Evolutionary conservation across 768 basidiomycete genomes (phyloP), one percentile per base, ranked within the genome.

Genomic region (Calocybe cyanea): DNA sequence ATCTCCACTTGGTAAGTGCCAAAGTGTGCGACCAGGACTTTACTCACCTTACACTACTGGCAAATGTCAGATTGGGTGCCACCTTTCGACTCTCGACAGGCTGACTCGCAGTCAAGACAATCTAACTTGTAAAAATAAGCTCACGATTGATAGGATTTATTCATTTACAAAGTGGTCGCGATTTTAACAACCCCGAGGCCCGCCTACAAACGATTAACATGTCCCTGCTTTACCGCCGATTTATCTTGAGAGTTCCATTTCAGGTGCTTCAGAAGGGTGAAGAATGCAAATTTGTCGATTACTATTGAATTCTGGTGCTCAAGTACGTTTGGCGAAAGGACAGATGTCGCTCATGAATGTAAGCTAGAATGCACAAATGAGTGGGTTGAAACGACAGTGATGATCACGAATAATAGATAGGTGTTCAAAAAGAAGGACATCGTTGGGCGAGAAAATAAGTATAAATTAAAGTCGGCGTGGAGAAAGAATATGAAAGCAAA

Each of bases 241-340:
- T 20, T 50, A 33, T 35, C 46, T 24, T 31, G 20, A 52, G 7
- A 34, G 21, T 51, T 46, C 23, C 18, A 18, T 38, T 11, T 20
- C 34, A 64, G 63, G 63, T 56, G 3, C 38, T 64, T 25, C 54
- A 64, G 49, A 66, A 57, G 43, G 63, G 64, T n/a, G 65, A 65
- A 24, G 50, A 62, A 34, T 67, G 65, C 47, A 18, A 35, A 7
- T 35, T 7, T 28, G 25, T 11, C 25, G 25, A 28, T n/a, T n/a
- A n/a, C n/a, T n/a, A n/a, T n/a, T n/a, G n/a, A n/a, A n/a, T n/a
- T n/a, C n/a, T n/a, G n/a, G n/a, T n/a, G n/a, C n/a, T n/a, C n/a
- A n/a, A n/a, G n/a, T n/a, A n/a, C n/a, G n/a, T n/a, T n/a, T n/a
- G n/a, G n/a, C n/a, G n/a, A n/a, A n/a, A n/a, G n/a, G n/a, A n/a